These are phyloP conservation scores for Pseudopithomyces chartarum DNA, from an alignment of 2,329 filamentous ascomycete species.

Conservation along the genomic window DNA sequence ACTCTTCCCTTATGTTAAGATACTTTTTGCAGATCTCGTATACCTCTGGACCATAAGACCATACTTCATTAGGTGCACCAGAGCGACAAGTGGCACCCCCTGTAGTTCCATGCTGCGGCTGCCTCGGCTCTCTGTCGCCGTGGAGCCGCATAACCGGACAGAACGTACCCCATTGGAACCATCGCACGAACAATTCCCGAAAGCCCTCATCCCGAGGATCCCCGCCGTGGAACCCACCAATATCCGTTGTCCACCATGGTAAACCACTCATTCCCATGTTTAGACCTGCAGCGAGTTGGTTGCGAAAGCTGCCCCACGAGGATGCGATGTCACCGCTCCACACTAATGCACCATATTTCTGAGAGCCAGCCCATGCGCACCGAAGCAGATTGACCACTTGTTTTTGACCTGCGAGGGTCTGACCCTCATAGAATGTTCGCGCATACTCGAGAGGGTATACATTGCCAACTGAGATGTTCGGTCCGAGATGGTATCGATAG, in stretches of 20 bases:
- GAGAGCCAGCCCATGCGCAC: conserved; percentile 63
- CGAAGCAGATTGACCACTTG: conserved; percentile 65
- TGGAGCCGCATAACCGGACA: conserved; percentile 72
- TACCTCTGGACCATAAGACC: conserved; percentile 67
- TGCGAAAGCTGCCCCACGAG: conserved; percentile 64
- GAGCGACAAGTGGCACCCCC: conserved; percentile 45
- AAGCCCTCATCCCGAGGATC: conserved; percentile 61
- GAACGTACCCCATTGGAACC: conserved; percentile 73
- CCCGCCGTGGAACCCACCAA: conserved; percentile 72
- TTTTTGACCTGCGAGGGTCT: conserved; percentile 56
- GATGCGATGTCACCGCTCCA: conserved; percentile 72
- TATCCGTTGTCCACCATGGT: conserved; percentile 73
- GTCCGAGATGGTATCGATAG: conserved; percentile 64
- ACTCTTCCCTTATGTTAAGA: conserved; percentile 60
- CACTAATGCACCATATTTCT: conserved; percentile 68
- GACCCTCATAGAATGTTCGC: conserved; percentile 64
- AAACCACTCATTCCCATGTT: conserved; percentile 69
- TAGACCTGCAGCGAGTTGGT: conserved; percentile 66
- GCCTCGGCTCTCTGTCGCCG: conserved; percentile 66
- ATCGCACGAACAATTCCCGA: conserved; percentile 67
- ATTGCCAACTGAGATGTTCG: conserved; percentile 63
- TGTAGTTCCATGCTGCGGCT: conserved; percentile 49
- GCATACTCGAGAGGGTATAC: conserved; percentile 65
- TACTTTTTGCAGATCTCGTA: conserved; percentile 66
- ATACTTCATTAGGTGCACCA: conserved; percentile 67